Percentiles rank a stretch among this genome's conserved stretches.
Conservation (phyloP, 768 basidiomycete genomes). For the Boletus tylopilopsis region DNA sequence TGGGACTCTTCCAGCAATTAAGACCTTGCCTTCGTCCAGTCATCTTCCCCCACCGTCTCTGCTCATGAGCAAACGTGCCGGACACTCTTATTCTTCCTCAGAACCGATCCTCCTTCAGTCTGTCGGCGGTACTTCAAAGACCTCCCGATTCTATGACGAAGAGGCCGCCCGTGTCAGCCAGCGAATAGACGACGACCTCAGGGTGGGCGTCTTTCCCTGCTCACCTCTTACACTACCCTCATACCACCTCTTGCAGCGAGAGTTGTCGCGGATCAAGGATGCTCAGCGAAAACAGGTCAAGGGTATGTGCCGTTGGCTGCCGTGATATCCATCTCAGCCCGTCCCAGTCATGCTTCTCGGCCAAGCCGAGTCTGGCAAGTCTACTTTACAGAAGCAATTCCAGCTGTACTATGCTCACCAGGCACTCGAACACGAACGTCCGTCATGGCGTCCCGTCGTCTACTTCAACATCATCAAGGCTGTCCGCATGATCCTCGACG, state of each 20-base stretch:
- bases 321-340: not conserved
- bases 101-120: slow-evolving; percentile 32
- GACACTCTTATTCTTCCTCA: slow-evolving; percentile 29
- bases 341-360: slow-evolving; percentile 66
- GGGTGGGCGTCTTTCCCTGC: slow-evolving; percentile 31
- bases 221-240: not conserved
- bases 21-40: slow-evolving; percentile 21
- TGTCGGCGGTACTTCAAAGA: slow-evolving; percentile 26
- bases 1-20: slow-evolving; percentile 32
- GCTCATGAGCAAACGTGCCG: slow-evolving; percentile 27
- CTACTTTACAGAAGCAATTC: slow-evolving; percentile 82
- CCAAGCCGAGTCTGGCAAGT: slow-evolving; percentile 80
- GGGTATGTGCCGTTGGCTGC: slow-evolving; percentile 32
- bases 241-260: slow-evolving; percentile 38
- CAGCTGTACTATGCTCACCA: slow-evolving; percentile 75
- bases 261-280: slow-evolving; percentile 44
- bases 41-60: slow-evolving; percentile 11
- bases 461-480: slow-evolving; percentile 85
- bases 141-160: slow-evolving; percentile 37
- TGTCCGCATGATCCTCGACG: slow-evolving; percentile 67
- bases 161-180: slow-evolving; percentile 46
- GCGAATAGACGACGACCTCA: slow-evolving; percentile 55
- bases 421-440: slow-evolving; percentile 64
- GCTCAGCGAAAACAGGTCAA: slow-evolving; percentile 48
- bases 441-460: slow-evolving; percentile 75